A percentile compares a stretch with the other conserved stretches of the same genome.
Evolutionary conservation across 208 protist genomes (phyloP).

Genomic region (Trypanosoma grayi): DNA sequence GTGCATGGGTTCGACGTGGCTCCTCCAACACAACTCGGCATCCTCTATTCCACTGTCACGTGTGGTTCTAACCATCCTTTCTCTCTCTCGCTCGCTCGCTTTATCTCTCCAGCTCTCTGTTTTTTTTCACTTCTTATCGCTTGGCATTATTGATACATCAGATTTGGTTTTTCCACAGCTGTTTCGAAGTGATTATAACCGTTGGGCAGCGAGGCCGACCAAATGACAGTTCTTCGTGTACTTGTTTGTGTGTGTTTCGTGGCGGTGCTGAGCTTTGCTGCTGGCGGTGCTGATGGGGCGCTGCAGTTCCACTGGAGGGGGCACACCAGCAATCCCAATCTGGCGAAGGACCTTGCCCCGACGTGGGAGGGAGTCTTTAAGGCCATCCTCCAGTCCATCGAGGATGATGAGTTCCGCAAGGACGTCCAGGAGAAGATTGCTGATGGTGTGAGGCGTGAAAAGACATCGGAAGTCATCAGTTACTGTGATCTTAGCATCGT

Average conservation of each 20-base stretch:
- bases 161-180: too few species aligned
- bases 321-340: background rate
- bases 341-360: background rate
- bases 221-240: too few species aligned
- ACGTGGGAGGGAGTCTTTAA: background rate
- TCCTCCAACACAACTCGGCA: too few species aligned
- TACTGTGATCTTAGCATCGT: slow-evolving; percentile 17
- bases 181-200: too few species aligned
- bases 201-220: too few species aligned
- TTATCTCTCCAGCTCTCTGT: too few species aligned
- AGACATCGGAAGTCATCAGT: background rate
- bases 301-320: background rate
- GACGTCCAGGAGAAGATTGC: background rate
- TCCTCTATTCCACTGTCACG: too few species aligned
- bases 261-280: background rate
- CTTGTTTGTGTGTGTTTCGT: background rate
- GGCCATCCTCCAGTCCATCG: background rate
- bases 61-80: too few species aligned
- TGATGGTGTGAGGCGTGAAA: background rate
- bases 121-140: too few species aligned
- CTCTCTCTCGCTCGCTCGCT: too few species aligned
- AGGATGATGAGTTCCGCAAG: background rate
- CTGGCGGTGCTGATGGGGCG: background rate
- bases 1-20: too few species aligned
- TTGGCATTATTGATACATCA: too few species aligned